phyloP scores from a whole-genome alignment of 2,329 filamentous ascomycete genomes.

The Fusarium mangiferae region DNA sequence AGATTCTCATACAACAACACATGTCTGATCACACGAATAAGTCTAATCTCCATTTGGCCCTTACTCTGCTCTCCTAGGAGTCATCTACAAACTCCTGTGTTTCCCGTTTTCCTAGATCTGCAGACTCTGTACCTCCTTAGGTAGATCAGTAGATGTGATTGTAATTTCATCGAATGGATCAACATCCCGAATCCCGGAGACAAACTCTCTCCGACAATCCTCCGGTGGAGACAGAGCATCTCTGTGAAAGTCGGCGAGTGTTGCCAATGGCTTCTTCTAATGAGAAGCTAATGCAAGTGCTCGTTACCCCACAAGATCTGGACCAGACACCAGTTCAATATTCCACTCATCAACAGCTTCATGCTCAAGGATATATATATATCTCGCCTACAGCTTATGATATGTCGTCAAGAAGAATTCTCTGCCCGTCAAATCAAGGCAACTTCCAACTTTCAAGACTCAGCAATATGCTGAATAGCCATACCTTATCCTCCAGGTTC shows the following conservation, averaged over 20 bases:
- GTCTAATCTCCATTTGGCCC: background rate
- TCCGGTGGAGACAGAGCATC: constrained; percentile 1
- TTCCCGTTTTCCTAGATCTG: background rate
- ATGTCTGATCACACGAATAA: background rate
- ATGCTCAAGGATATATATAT: constrained; percentile 3
- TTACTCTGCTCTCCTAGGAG: background rate
- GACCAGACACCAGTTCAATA: background rate
- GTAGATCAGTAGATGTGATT: background rate
- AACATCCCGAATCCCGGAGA: constrained; percentile 20
- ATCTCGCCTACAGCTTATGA: constrained; percentile 14
- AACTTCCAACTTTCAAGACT: background rate
- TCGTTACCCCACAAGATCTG: background rate
- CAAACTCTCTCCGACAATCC: constrained; percentile 10
- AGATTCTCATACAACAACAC: background rate
- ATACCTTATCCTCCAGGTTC: constrained; percentile 10
- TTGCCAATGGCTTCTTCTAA: background rate
- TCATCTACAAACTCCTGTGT: background rate
- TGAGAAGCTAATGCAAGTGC: constrained; percentile 13
- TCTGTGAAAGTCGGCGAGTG: background rate
- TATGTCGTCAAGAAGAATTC: background rate
- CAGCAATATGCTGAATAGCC: constrained; percentile 5
- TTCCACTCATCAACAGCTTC: background rate
- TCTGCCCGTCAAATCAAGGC: background rate
- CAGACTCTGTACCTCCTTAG: background rate
- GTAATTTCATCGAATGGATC: background rate